Percentiles rank a stretch among this genome's conserved stretches.
phyloP scores from a whole-genome alignment of 768 basidiomycete species.

The Tylopilus sp. region DNA sequence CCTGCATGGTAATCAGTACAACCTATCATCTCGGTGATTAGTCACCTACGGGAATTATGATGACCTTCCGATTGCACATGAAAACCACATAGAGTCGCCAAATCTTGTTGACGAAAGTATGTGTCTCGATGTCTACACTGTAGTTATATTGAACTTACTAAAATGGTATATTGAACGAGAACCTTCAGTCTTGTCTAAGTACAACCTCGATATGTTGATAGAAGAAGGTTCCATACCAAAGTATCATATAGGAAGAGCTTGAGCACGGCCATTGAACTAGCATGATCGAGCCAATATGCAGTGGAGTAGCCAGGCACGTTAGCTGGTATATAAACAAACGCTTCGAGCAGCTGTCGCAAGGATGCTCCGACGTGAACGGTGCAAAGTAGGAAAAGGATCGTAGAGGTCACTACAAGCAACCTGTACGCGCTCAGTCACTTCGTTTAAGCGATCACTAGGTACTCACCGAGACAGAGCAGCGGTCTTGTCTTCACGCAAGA shows the following conservation, averaged over 20 bases:
- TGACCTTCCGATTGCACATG: neutral
- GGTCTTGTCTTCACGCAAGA: neutral
- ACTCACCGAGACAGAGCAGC: neutral
- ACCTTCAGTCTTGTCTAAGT: neutral
- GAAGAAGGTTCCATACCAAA: neutral
- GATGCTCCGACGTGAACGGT: neutral
- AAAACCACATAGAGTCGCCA: conserved; percentile 6
- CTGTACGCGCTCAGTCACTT: neutral
- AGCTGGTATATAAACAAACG: neutral
- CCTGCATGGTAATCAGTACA: too few species aligned
- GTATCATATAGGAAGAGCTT: neutral
- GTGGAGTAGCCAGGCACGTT: neutral
- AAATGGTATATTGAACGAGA: neutral
- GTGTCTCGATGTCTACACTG: neutral
- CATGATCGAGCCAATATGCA: neutral
- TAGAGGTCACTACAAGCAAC: neutral
- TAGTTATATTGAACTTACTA: neutral
- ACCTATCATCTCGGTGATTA: neutral
- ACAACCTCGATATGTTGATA: too few species aligned
- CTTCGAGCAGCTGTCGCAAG: neutral
- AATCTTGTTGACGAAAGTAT: neutral
- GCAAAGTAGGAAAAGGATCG: neutral
- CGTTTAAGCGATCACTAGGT: neutral
- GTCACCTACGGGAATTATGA: neutral
- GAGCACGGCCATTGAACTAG: neutral